These are phyloP conservation scores for Psilocybe azurescens DNA, from an alignment of 768 basidiomycete species.

Conservation along the genomic window DNA sequence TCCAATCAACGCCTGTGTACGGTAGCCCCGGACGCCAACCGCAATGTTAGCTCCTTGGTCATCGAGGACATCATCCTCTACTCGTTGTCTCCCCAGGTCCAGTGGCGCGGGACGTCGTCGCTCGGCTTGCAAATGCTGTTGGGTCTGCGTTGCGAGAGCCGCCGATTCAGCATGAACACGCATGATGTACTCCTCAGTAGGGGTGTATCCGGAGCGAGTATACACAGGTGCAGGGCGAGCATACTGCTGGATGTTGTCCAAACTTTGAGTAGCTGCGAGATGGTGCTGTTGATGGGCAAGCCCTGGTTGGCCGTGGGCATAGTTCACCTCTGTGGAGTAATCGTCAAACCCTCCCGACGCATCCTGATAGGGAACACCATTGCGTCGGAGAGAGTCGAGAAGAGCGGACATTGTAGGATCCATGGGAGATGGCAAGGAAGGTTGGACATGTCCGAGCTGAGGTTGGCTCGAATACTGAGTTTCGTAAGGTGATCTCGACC, in stretches of 20 bases:
- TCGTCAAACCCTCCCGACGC: conserved; percentile 8
- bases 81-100: conserved; percentile 32
- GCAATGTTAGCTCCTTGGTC: conserved; percentile 36
- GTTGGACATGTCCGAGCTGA: conserved; percentile 15
- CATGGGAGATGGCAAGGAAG: conserved; percentile 24
- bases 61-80: conserved; percentile 21
- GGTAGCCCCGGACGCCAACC: conserved; percentile 47
- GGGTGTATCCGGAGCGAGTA: conserved; percentile 59
- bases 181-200: conserved; percentile 72
- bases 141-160: conserved; percentile 19
- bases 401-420: conserved; percentile 45
- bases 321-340: conserved; percentile 11
- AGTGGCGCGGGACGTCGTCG: conserved; percentile 41
- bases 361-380: conserved; percentile 26
- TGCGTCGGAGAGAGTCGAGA: conserved; percentile 38
- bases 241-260: conserved; percentile 22
- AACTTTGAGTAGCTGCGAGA: conserved; percentile 22
- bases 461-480: conserved; percentile 22
- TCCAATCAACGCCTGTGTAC: conserved; percentile 39
- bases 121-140: conserved; percentile 16
- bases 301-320: conserved; percentile 10
- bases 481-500: conserved; percentile 25
- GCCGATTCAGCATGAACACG: conserved; percentile 51
- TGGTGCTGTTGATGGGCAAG: conserved; percentile 9
- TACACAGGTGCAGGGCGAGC: conserved; percentile 30